Base-by-base conservation (phyloP, 2,329 filamentous ascomycete genomes). In the Botryotinia narcissicola region DNA sequence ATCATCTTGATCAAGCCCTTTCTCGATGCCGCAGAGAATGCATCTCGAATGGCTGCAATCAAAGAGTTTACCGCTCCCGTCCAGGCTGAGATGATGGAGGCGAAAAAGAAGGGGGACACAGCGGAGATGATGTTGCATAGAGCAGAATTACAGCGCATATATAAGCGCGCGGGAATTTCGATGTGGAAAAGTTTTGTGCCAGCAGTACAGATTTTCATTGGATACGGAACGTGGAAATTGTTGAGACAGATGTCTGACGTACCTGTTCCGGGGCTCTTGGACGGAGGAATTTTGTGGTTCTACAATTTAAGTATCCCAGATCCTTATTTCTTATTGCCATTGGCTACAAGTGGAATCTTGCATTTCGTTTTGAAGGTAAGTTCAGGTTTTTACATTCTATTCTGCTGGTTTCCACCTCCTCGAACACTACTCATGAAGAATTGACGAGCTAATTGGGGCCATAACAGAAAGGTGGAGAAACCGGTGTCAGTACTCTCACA, bases 161-260 rank as follows among this genome's bases (percentile, higher is more conserved):
- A 89, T 77, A 84, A 85, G 48, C 80, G 83, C 10, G 84, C 87
- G 14, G 92, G 90, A 20, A 84, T 92, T 67, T 87, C 84, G 48
- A 75, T 83, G 3, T 83, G 81, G 77, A 86, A 85, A 75, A 83
- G 85, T 29, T 83, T 91, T 35, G 75, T 88, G 16, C 89, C 89
- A 12, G 81, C 92, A 76, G 37, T 90, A 2, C 90, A 92, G 78
- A 83, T 92, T 20, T 90, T 94, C 8, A 85, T 97, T 76, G 92
- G 92, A 75, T 94, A 90, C 81, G 94, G 94, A 78, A 90, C 92
- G 74, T 98, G 95, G 86, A 89, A 92, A 74, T 85, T 95, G 63
- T 82, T 97, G 76, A 87, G 89, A 71, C 90, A 87, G 77, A 97
- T 97, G 92, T 83, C 89, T 1, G 82, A 85, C 35, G 84, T 98